These are phyloP conservation scores for Fusarium sp. DNA, from an alignment of 2,329 filamentous ascomycete species.

Conservation along the genomic window DNA sequence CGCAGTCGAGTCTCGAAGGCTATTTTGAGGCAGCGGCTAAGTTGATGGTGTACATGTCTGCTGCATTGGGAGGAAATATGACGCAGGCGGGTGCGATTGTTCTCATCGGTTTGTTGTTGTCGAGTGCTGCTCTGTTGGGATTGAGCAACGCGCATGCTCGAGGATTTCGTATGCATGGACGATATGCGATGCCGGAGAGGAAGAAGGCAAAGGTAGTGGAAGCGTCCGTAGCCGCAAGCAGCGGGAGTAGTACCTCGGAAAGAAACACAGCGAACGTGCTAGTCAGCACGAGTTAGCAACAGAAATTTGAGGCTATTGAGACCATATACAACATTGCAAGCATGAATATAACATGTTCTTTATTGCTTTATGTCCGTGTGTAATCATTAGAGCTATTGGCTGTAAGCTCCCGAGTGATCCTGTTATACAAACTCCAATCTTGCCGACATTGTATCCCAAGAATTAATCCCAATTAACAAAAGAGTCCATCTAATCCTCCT, in stretches of 20 bases:
- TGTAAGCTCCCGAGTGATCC: conserved; percentile 3
- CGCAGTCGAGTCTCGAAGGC: conserved; percentile 65
- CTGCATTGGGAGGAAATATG: conserved; percentile 69
- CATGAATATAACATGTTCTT: conserved; percentile 8
- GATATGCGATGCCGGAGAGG: conserved; percentile 55
- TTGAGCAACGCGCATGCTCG: conserved; percentile 67
- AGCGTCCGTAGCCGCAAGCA: neutral
- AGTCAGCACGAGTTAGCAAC: neutral
- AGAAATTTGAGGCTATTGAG: neutral
- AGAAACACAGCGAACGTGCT: neutral
- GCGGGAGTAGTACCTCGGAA: neutral
- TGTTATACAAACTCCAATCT: conserved; percentile 41
- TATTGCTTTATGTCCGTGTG: conserved; percentile 32
- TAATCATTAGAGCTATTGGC: conserved; percentile 30
- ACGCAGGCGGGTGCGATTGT: conserved; percentile 66
- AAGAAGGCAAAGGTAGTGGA: conserved; percentile 1
- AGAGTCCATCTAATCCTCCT: conserved; percentile 5
- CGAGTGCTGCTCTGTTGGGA: conserved; percentile 68
- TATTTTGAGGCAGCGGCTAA: conserved; percentile 68
- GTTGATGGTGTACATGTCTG: conserved; percentile 71
- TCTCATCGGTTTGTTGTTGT: conserved; percentile 65
- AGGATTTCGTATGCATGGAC: conserved; percentile 66
- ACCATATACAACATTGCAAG: neutral
- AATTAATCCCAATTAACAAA: neutral
- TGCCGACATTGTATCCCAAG: conserved; percentile 2